Base-by-base conservation (phyloP, 2,329 filamentous ascomycete genomes). In the Apiospora rasikravindrae region DNA sequence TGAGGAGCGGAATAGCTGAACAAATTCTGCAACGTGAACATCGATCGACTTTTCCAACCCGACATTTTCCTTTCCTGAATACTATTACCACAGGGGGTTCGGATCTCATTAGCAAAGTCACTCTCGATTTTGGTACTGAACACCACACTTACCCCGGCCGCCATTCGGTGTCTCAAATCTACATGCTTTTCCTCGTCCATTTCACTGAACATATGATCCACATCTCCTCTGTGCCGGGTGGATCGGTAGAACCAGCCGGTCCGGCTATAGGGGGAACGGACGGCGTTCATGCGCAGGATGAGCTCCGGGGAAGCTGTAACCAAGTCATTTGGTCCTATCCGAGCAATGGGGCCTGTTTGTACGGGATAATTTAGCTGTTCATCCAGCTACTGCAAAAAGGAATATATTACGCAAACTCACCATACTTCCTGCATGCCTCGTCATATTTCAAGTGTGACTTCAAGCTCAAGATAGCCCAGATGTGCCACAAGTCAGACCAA, bases 21-120 rank as follows among this genome's bases (percentile, higher is more conserved):
- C 47, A 22, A 77, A 53, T 19, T 74, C 72, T 13, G 13, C 40
- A 44, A 78, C 53, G 49, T 78, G 76, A 26, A 71, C 73, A 16
- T 73, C 72, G 37, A 71, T 42, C 37, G 37, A 57, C 67, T 57
- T 49, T 42, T 73, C 72, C 8, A 73, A 13, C 0, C 44, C 69
- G 8, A 70, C 67, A 14, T 71, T 73, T 37, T 73, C 72, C 14
- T 71, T 73, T 4, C 72, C 72, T n/a, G 69, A 70, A 45, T 73
- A 73, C 66, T 69, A 19, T 19, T 2, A 5, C 1, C 13, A 26
- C 45, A 19, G 40, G 6, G 13, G 19, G 37, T 13, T 13, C 33
- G 57, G 8, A 19, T 33, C 19, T 29, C 4, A 40, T 67, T n/a
- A 67, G 66, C 6, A 44, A 45, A 44, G n/a, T 6, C 6, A 6